Base-by-base conservation (phyloP, 1,284 basidiomycete species). In the Ceratobasidium sp. region DNA sequence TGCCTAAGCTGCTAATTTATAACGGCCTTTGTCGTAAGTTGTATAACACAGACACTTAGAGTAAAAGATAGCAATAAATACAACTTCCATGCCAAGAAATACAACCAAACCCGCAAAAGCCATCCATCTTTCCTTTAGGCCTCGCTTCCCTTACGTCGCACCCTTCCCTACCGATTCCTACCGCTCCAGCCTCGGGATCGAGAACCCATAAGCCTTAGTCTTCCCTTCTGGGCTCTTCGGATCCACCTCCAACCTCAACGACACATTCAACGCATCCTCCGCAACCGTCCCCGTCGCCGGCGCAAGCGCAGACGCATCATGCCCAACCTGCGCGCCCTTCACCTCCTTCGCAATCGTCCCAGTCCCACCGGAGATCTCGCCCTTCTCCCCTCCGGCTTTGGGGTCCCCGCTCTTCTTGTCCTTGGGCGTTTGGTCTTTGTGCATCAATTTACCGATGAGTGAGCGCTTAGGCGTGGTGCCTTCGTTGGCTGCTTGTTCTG, bases 241-340 rank as follows among this genome's bases (percentile, higher is more conserved):
- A 71, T 79, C 64, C 29, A 79, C 73, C 67, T 79, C 78, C 33
- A 78, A 75, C n/a, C 77, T 73, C 54, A 79, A 76, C 29, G 71
- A 67, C 54, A 78, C 65, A 67, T 79, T 78, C 15, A 79, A 69
- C 24, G 79, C 72, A 62, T 75, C 77, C 22, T 51, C 65, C 22
- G 75, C 72, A 66, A 41, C 77, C 29, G 78, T 79, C 5, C 79
- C 77, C 29, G 48, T 77, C 9, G 44, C 56, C 17, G 78, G 77
- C 19, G 77, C 67, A 31, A 65, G 63, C 22, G 77, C 77, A 19
- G 76, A 77, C 56, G 77, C 74, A 64, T 79, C 51, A 15, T 76
- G 60, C 36, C 44, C 60, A 27, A 63, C 71, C 50, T 67, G 57
- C 11, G 75, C 76, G 7, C 77, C 79, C 29, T 45, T 63, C 47